Percentiles rank a stretch among this genome's conserved stretches.
These are phyloP conservation scores for Seiridium cupressi DNA, from an alignment of 2,329 filamentous ascomycete species.

Conservation along the genomic window DNA sequence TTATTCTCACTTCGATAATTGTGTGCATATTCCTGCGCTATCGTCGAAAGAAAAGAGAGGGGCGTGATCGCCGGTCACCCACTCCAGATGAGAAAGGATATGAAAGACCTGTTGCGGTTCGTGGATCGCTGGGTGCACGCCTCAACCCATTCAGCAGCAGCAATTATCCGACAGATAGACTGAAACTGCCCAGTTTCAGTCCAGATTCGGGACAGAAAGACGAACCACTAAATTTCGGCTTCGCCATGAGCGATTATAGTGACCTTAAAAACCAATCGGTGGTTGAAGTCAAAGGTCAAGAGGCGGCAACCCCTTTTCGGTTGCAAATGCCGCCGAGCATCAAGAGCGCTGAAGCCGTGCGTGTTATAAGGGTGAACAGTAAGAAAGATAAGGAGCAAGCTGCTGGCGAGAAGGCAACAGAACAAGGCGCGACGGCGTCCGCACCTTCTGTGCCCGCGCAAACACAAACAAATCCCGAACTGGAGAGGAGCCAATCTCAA, in stretches of 20 bases:
- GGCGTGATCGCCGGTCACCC: slow-evolving; percentile 10
- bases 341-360: slow-evolving; percentile 24
- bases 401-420: not conserved
- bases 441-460: not conserved
- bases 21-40: slow-evolving; percentile 23
- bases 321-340: slow-evolving; percentile 25
- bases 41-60: slow-evolving; percentile 20
- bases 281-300: slow-evolving; percentile 15
- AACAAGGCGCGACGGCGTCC: not conserved
- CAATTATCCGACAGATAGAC: slow-evolving; percentile 22
- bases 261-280: slow-evolving; percentile 3
- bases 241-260: slow-evolving; percentile 20
- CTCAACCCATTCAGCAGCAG: slow-evolving; percentile 23
- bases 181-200: slow-evolving; percentile 25
- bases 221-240: slow-evolving; percentile 16
- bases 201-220: slow-evolving; percentile 19
- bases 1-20: slow-evolving; percentile 18
- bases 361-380: slow-evolving; percentile 26
- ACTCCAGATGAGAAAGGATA: slow-evolving; percentile 11
- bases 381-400: slow-evolving; percentile 13
- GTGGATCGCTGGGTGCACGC: slow-evolving; percentile 18
- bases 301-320: slow-evolving; percentile 20
- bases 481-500: not conserved
- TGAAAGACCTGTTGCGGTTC: slow-evolving; percentile 22
- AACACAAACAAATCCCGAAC: not conserved